Conservation (phyloP, 1,284 basidiomycete species). For the Ceratobasidium papillatum region DNA sequence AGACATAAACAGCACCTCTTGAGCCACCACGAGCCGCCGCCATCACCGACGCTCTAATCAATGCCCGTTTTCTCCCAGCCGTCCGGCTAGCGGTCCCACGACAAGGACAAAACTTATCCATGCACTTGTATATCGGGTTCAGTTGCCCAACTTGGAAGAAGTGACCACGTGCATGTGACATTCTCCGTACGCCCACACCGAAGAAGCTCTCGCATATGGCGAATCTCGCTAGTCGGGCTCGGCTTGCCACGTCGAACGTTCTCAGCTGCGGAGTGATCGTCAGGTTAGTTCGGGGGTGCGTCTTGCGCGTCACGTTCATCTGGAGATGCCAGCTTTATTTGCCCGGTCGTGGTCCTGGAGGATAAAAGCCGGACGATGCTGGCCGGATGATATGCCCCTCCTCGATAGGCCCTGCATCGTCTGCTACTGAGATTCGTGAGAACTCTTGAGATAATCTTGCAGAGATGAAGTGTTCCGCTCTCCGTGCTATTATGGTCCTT, state of each 20-base stretch:
- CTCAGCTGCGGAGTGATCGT: slow-evolving; percentile 37
- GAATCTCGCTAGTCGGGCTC: slow-evolving; percentile 22
- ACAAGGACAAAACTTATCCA: not conserved
- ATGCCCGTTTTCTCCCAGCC: not conserved
- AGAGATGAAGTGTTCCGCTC: slow-evolving; percentile 17
- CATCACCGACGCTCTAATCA: not conserved
- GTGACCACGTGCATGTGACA: slow-evolving; percentile 32
- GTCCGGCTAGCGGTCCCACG: slow-evolving; percentile 10
- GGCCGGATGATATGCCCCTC: slow-evolving; percentile 10
- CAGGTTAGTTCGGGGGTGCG: not conserved
- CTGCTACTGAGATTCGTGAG: slow-evolving; percentile 11
- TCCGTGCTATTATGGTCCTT: slow-evolving; percentile 10
- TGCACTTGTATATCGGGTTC: not conserved
- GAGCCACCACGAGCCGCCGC: slow-evolving; percentile 1
- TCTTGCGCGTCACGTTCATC: slow-evolving; percentile 2
- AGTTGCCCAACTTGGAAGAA: not conserved
- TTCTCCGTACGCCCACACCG: not conserved
- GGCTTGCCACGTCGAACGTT: slow-evolving; percentile 38
- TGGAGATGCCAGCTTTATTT: not conserved
- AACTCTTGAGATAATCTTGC: not conserved
- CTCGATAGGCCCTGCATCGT: slow-evolving; percentile 16
- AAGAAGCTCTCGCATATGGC: slow-evolving; percentile 25
- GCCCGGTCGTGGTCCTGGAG: not conserved
- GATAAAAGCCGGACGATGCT: slow-evolving; percentile 24
- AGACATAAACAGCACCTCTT: not conserved